Percentiles rank a stretch among this genome's conserved stretches.
Conservation (phyloP, 352 stramenopile species). For the Phytopythium cucurbitacearum region DNA sequence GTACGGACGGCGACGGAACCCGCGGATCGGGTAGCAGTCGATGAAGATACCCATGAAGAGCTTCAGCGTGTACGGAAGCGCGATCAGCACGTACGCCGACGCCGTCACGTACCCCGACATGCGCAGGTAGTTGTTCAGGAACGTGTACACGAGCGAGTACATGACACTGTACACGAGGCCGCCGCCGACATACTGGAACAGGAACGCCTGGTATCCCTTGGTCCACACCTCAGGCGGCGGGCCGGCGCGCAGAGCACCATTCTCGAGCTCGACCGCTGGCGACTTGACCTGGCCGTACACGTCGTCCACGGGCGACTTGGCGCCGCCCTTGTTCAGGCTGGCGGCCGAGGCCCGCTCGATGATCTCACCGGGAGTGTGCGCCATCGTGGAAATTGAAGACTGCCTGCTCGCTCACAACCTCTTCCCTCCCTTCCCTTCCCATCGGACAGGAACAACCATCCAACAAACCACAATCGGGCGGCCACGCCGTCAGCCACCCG, state of each 20-base stretch:
- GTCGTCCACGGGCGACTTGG: no score
- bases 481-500: no score
- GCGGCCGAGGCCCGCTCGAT: no score
- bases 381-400: no score
- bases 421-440: no score
- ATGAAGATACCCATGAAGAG: slow-evolving; percentile 78
- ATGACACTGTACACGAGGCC: slow-evolving; percentile 43
- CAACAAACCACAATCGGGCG: no score
- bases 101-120: slow-evolving; percentile 33
- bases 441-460: no score
- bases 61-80: slow-evolving; percentile 75
- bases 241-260: slow-evolving; percentile 36
- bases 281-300: neutral
- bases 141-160: slow-evolving; percentile 35
- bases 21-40: slow-evolving; percentile 82
- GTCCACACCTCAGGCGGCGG: slow-evolving; percentile 19
- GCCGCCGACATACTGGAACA: slow-evolving; percentile 42
- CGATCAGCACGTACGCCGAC: slow-evolving; percentile 39
- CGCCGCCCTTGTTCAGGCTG: no score
- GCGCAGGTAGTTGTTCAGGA: slow-evolving; percentile 45
- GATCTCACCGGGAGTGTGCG: no score
- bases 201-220: slow-evolving; percentile 33
- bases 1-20: slow-evolving; percentile 74
- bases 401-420: no score
- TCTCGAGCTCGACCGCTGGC: slow-evolving; percentile 13